phyloP scores from a whole-genome alignment of 2,329 filamentous ascomycete species.

The Colletotrichum incanum region DNA sequence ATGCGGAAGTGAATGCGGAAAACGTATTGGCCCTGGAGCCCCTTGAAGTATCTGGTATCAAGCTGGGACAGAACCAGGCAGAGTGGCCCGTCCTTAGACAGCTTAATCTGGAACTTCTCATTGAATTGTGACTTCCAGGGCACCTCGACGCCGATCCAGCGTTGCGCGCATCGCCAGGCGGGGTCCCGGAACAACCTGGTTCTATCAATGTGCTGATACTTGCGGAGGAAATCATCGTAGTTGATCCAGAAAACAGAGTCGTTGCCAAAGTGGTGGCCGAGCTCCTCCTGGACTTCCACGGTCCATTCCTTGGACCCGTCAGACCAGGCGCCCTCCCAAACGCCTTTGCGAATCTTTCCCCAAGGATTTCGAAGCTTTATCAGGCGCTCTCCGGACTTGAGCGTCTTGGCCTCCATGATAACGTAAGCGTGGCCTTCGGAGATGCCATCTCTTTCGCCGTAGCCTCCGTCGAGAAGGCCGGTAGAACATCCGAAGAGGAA shows the following conservation, averaged over 20 bases:
- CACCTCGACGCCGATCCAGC: constrained; percentile 75
- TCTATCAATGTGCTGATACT: constrained; percentile 74
- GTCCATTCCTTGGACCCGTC: constrained; percentile 76
- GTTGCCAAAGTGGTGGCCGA: constrained; percentile 72
- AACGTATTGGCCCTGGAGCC: constrained; percentile 72
- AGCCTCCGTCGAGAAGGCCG: constrained; percentile 75
- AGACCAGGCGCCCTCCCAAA: constrained; percentile 74
- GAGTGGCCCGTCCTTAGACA: constrained; percentile 70
- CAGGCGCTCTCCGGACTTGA: constrained; percentile 68
- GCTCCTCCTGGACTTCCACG: constrained; percentile 69
- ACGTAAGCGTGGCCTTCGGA: constrained; percentile 73
- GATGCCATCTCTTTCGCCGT: constrained; percentile 73
- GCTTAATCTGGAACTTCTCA: constrained; percentile 72
- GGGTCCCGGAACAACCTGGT: constrained; percentile 73
- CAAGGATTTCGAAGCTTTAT: constrained; percentile 74
- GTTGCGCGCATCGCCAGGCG: constrained; percentile 71
- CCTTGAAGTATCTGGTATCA: constrained; percentile 74
- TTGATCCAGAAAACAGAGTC: constrained; percentile 77
- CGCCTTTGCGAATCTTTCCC: constrained; percentile 70
- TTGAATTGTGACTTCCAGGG: constrained; percentile 75
- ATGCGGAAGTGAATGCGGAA: constrained; percentile 67
- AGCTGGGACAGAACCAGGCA: constrained; percentile 75
- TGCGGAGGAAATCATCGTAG: constrained; percentile 74
- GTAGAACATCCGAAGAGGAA: constrained; percentile 83
- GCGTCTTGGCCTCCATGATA: constrained; percentile 70